phyloP scores from a whole-genome alignment of 164 flowering plant species.

The Platanus orientalis region DNA sequence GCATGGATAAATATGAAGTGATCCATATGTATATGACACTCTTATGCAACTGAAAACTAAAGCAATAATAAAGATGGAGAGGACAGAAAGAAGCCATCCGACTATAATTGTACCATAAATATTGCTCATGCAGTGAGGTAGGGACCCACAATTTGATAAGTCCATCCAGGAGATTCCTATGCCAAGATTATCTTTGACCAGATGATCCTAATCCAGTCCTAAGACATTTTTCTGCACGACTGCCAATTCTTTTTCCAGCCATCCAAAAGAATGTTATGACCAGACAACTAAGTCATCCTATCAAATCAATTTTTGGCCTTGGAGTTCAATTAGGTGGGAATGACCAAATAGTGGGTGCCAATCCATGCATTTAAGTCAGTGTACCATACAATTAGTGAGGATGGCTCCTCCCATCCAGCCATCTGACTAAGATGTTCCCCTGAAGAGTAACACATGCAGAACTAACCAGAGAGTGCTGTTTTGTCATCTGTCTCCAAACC shows the following conservation, averaged over 20 bases:
- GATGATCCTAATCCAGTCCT: not conserved
- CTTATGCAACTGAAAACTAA: not conserved
- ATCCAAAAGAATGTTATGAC: conserved; percentile 1
- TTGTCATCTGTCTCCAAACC: conserved; percentile 98
- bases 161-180: not conserved
- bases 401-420: too few species aligned
- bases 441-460: not conserved
- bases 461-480: conserved; percentile 94
- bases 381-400: not conserved
- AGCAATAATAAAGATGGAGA: not conserved
- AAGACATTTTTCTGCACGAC: not conserved
- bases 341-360: not conserved
- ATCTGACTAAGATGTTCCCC: conserved; percentile 1
- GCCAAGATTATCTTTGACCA: not conserved
- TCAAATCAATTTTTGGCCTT: not conserved
- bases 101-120: not conserved
- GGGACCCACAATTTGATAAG: not conserved
- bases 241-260: not conserved
- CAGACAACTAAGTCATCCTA: not conserved
- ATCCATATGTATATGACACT: not conserved
- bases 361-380: not conserved
- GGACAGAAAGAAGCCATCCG: not conserved
- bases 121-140: not conserved
- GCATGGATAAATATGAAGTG: not conserved
- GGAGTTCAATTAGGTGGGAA: not conserved